Evolutionary conservation across 2,329 filamentous ascomycete species (phyloP).

Genomic region (Tolypocladium amazonense): DNA sequence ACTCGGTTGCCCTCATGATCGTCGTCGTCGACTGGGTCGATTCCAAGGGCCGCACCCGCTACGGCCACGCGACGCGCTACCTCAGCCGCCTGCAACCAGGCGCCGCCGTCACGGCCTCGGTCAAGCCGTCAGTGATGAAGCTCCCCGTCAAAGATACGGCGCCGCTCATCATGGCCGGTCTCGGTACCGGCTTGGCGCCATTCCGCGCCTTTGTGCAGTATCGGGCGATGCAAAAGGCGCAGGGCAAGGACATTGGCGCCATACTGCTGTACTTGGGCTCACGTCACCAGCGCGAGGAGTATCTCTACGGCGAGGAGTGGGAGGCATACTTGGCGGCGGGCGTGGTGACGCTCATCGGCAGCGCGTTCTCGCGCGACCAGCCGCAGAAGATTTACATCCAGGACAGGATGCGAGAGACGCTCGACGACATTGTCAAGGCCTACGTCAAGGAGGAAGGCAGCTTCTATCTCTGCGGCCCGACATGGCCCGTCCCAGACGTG

Average conservation of each 20-base stretch:
- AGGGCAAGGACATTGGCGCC: constrained; percentile 86
- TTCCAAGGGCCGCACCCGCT: constrained; percentile 73
- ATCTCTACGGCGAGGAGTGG: constrained; percentile 98
- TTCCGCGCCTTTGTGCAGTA: constrained; percentile 99
- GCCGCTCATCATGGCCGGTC: constrained; percentile 96
- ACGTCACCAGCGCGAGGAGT: constrained; percentile 95
- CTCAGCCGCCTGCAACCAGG: constrained; percentile 68
- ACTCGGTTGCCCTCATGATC: constrained; percentile 85
- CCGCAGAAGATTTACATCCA: constrained; percentile 99
- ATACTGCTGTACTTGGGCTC: constrained; percentile 95
- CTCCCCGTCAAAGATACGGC: constrained; percentile 79
- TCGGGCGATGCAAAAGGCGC: constrained; percentile 94
- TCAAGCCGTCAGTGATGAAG: constrained; percentile 99
- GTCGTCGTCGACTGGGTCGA: constrained; percentile 97
- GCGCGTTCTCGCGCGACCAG: constrained; percentile 94
- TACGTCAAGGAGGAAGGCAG: constrained; percentile 82
- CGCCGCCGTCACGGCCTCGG: constrained; percentile 73
- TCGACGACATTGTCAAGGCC: constrained; percentile 71
- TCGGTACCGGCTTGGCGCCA: constrained; percentile 96
- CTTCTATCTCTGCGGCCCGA: constrained; percentile 96
- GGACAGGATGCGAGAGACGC: constrained; percentile 87
- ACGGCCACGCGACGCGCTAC: constrained; percentile 88
- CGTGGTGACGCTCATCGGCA: constrained; percentile 85
- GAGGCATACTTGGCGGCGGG: constrained; percentile 94
- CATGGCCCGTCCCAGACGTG: constrained; percentile 96